Conservation (phyloP, 2,329 filamentous ascomycete genomes). For the Ceratocystis ficicola region DNA sequence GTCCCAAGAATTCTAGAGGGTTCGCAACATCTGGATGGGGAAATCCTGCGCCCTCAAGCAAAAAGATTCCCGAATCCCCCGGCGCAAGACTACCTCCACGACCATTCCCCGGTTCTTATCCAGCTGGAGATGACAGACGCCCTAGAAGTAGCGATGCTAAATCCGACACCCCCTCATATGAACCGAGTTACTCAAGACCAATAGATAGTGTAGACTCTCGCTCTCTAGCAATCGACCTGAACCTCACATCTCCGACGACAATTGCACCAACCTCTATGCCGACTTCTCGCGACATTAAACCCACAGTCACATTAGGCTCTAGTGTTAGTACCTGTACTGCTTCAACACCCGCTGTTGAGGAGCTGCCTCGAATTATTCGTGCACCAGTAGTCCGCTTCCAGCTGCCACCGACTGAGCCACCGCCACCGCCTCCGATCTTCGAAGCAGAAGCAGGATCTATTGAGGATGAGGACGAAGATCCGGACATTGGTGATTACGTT, state of each 20-base stretch:
- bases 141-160: slow-evolving; percentile 45
- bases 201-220: neutral
- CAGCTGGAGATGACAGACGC: slow-evolving; percentile 33
- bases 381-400: slow-evolving; percentile 31
- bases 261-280: neutral
- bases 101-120: slow-evolving; percentile 24
- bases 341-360: neutral
- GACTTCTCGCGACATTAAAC: slow-evolving; percentile 1
- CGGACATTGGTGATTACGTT: slow-evolving; percentile 47
- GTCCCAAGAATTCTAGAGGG: slow-evolving; percentile 14
- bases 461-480: slow-evolving; percentile 38
- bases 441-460: slow-evolving; percentile 19
- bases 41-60: slow-evolving; percentile 37
- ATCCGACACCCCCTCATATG: slow-evolving; percentile 26
- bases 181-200: slow-evolving; percentile 2
- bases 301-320: neutral
- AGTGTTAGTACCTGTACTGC: neutral
- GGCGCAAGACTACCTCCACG: slow-evolving; percentile 33
- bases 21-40: slow-evolving; percentile 34
- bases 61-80: slow-evolving; percentile 42
- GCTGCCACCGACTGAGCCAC: slow-evolving; percentile 31
- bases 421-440: slow-evolving; percentile 25
- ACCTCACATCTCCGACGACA: slow-evolving; percentile 14
- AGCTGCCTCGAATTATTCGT: slow-evolving; percentile 26
- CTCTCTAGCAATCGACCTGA: neutral